A percentile compares a stretch with the other conserved stretches of the same genome.
These are phyloP conservation scores for Recurvomyces mirabilis DNA, from an alignment of 495 filamentous ascomycete genomes.

Conservation along the genomic window DNA sequence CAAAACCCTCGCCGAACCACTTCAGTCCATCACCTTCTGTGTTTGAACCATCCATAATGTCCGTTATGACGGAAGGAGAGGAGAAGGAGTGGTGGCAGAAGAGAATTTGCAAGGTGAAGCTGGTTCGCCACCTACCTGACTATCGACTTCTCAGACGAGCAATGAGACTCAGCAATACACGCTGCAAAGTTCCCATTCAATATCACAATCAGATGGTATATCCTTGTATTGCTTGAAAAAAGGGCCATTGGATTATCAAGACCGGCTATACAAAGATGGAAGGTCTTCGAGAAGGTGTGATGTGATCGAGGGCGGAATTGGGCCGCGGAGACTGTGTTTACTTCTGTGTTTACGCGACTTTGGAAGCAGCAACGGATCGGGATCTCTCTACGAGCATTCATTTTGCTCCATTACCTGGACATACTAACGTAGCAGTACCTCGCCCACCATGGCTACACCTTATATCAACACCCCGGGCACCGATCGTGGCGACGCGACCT, in stretches of 20 bases:
- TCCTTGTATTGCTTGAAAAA: no score
- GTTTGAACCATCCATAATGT: slow-evolving; percentile 21
- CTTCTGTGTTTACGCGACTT: slow-evolving; percentile 1
- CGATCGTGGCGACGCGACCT: slow-evolving; percentile 54
- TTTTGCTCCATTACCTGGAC: background rate
- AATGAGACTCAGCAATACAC: no score
- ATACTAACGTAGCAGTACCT: background rate
- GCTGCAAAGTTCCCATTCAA: no score
- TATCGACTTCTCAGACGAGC: no score
- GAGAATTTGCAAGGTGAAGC: background rate
- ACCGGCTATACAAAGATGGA: no score
- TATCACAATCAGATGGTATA: no score
- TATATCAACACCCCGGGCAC: slow-evolving; percentile 21
- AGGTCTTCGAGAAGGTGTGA: no score
- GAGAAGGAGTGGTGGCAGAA: background rate
- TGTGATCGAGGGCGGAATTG: no score
- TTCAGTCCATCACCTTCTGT: slow-evolving; percentile 34
- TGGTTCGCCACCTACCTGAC: slow-evolving; percentile 3
- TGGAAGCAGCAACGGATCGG: no score
- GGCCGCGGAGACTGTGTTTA: no score
- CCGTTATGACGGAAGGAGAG: background rate
- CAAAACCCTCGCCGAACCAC: slow-evolving; percentile 41
- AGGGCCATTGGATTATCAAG: no score
- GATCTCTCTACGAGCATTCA: background rate
- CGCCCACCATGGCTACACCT: slow-evolving; percentile 4